phyloP scores from a whole-genome alignment of 768 basidiomycete species.

The Naematelia aurantialba region DNA sequence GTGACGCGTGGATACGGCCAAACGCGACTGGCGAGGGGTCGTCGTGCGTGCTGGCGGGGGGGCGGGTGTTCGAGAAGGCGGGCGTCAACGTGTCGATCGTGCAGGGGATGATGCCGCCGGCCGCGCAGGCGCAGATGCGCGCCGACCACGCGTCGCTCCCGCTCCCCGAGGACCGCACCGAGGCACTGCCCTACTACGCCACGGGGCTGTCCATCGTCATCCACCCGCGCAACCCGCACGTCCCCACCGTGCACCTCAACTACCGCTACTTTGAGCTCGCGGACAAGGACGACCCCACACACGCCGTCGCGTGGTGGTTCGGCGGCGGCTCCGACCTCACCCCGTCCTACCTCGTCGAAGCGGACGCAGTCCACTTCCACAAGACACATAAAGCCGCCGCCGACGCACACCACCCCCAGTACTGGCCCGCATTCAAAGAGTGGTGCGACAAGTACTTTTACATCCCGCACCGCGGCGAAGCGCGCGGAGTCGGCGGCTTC shows the following conservation, averaged over 20 bases:
- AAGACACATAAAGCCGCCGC: conserved; percentile 68
- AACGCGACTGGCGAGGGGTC: conserved; percentile 65
- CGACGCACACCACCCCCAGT: conserved; percentile 62
- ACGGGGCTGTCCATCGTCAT: conserved; percentile 88
- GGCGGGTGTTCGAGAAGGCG: conserved; percentile 80
- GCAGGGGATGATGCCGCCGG: conserved; percentile 77
- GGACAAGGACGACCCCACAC: conserved; percentile 42
- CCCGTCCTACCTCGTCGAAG: conserved; percentile 83
- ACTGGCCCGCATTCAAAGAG: conserved; percentile 78
- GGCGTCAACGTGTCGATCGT: conserved; percentile 94
- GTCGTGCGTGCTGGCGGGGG: conserved; percentile 69
- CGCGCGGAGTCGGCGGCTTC: conserved; percentile 85
- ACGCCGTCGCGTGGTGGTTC: conserved; percentile 88
- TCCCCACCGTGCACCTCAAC: conserved; percentile 91
- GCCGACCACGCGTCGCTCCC: conserved; percentile 70
- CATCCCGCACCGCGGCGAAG: conserved; percentile 78
- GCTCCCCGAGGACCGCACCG: conserved; percentile 18
- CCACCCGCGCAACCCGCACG: conserved; percentile 88
- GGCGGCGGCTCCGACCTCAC: conserved; percentile 95
- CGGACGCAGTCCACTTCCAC: conserved; percentile 87
- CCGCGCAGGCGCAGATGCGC: conserved; percentile 90
- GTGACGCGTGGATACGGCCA: conserved; percentile 64
- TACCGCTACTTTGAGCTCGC: conserved; percentile 96
- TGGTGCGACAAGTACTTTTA: conserved; percentile 99
- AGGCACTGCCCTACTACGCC: conserved; percentile 82